Base-by-base conservation (phyloP, 768 basidiomycete genomes). In the Fomitopsis serialis region DNA sequence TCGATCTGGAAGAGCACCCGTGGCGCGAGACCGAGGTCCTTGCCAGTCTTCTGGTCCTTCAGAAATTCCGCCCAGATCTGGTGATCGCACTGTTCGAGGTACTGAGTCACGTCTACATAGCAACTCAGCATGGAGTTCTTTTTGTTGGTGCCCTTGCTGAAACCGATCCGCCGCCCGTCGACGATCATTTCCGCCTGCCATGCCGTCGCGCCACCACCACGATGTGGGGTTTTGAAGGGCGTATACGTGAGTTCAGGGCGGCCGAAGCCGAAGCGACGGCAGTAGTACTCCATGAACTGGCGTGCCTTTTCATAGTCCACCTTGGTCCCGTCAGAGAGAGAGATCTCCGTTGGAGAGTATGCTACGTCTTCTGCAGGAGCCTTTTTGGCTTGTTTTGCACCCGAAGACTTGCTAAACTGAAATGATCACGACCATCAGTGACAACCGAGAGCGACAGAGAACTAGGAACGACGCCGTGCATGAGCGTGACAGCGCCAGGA, bases 261-360 rank as follows among this genome's bases (percentile, higher is more conserved):
- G 10, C 77, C 74, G 62, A 94, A 94, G 23, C 73, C 72, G 66
- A 83, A 97, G 34, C 82, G 77, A 43, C 83, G 79, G 65, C 93
- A 96, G 62, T 98, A 98, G 67, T 89, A 98, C 58, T 95, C 94
- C 87, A 97, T 94, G 74, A 98, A 98, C 55, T 79, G 82, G 46
- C 87, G 82, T 2, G 92, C 92, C 48, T 78, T 78, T 48, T 91
- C 89, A 48, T 85, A 85, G 7, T 72, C 72, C 57, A 94, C 78
- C 21, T 70, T 61, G 11, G 80, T 76, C 23, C 83, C 82, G 61
- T 92, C 87, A 2, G 84, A 80, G 11, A 94, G 63, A 7, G 60
- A 64, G 29, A 72, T 71, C 15, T 67, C 64, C 8, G 50, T 7
- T 1, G 63, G 52, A 25, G 53, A 56, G 19, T 32, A 10, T 13